Conservation (phyloP, 176 grass and related monocot genomes). For the Oryza coarctata region DNA sequence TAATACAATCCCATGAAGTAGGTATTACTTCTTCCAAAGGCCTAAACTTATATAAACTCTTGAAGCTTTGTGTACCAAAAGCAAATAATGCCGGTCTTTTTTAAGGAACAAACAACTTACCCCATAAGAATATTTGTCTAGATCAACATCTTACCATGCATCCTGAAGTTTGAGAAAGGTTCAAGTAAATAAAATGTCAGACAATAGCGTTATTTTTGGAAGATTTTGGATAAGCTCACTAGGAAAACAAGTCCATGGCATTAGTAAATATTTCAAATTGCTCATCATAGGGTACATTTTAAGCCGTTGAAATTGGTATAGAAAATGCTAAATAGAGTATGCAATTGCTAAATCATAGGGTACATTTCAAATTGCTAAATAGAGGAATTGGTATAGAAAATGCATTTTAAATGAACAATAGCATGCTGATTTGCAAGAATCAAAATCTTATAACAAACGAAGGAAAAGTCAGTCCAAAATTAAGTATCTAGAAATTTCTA, state of each 20-base stretch:
- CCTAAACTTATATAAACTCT: too few species aligned
- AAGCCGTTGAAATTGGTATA: not conserved
- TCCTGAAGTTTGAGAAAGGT: slow-evolving; percentile 51
- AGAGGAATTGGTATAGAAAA: not conserved
- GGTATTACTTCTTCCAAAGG: too few species aligned
- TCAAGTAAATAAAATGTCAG: slow-evolving; percentile 12
- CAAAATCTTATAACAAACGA: not conserved
- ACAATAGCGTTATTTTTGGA: not conserved
- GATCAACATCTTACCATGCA: slow-evolving; percentile 92
- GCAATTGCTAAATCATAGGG: not conserved
- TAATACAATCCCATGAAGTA: too few species aligned
- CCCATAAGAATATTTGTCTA: slow-evolving; percentile 86
- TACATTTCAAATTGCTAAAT: not conserved
- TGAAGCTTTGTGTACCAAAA: not conserved
- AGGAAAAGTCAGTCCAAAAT: not conserved
- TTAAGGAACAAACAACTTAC: slow-evolving; percentile 35
- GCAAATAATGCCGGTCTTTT: not conserved
- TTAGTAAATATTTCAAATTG: slow-evolving; percentile 3
- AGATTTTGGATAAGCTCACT: too few species aligned
- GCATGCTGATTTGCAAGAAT: not conserved
- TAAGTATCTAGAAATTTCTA: not conserved
- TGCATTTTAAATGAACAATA: not conserved
- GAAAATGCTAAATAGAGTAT: too few species aligned
- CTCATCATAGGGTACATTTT: not conserved
- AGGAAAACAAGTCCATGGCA: not conserved